Conservation (phyloP, 1,284 basidiomycete genomes). For the Ustilago vetiveriae region DNA sequence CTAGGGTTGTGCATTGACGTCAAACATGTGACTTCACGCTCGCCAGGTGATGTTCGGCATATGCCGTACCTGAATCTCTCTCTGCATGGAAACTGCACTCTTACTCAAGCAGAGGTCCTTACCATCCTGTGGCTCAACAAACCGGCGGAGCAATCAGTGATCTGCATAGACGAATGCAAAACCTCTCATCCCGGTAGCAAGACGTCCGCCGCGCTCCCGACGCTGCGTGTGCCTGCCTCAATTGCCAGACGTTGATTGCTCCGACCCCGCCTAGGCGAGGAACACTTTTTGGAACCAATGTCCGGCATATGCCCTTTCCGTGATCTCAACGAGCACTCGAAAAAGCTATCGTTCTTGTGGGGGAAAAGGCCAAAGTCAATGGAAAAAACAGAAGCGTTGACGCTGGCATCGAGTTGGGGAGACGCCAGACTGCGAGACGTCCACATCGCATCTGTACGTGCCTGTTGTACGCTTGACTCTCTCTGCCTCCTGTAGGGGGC, state of each 20-base stretch:
- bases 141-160: conserved; percentile 99
- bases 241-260: conserved; percentile 86
- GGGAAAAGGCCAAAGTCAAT: conserved; percentile 95
- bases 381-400: conserved; percentile 78
- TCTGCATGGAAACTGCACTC: conserved; percentile 63
- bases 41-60: conserved; percentile 49
- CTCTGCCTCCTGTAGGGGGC: not conserved
- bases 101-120: conserved; percentile 55
- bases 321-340: conserved; percentile 99
- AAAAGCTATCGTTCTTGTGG: conserved; percentile 95
- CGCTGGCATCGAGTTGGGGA: conserved; percentile 25
- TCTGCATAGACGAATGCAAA: conserved; percentile 99
- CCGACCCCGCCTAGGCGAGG: conserved; percentile 95
- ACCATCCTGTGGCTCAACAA: conserved; percentile 92
- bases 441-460: conserved; percentile 26
- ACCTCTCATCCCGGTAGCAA: conserved; percentile 95
- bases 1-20: no score
- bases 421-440: conserved; percentile 30
- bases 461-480: not conserved
- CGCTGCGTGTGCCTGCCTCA: conserved; percentile 96
- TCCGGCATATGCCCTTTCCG: conserved; percentile 98
- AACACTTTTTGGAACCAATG: conserved; percentile 94
- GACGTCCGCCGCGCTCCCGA: conserved; percentile 89
- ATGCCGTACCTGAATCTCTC: conserved; percentile 65
- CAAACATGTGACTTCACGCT: not conserved